Conservation (phyloP, 2,329 filamentous ascomycete genomes). For the Ambrosiella beaveri region DNA sequence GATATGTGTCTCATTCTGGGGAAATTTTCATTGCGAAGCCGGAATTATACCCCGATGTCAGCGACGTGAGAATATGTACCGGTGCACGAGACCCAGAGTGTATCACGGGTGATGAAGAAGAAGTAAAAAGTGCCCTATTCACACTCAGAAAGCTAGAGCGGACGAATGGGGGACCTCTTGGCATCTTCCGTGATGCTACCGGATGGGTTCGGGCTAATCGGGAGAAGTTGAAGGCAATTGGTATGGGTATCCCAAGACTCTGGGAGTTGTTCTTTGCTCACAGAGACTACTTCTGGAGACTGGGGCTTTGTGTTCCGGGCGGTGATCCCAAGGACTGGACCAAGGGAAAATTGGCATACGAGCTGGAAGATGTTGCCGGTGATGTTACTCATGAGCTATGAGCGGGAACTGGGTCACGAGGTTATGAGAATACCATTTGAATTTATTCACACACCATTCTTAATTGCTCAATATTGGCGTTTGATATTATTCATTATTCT, state of each 20-base stretch:
- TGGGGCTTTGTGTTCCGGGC: constrained; percentile 76
- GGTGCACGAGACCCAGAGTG: constrained; percentile 58
- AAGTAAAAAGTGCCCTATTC: constrained; percentile 1
- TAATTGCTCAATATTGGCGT: no score
- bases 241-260: constrained; percentile 33
- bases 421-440: no score
- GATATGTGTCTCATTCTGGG: constrained; percentile 66
- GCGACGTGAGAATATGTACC: constrained; percentile 53
- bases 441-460: no score
- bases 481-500: no score
- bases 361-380: constrained; percentile 19
- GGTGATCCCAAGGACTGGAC: constrained; percentile 55
- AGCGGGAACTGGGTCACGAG: no score
- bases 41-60: constrained; percentile 46
- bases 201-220: constrained; percentile 31
- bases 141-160: constrained; percentile 3
- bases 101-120: constrained; percentile 37
- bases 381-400: constrained; percentile 20
- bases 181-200: constrained; percentile 14
- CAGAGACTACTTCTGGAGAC: constrained; percentile 87
- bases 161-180: neutral
- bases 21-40: constrained; percentile 72
- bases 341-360: constrained; percentile 26
- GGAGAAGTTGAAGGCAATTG: constrained; percentile 6
- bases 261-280: constrained; percentile 91